Evolutionary conservation across 495 filamentous ascomycete species (phyloP), one percentile per base, ranked within the genome.

Genomic region (Talaromyces stipitatus): DNA sequence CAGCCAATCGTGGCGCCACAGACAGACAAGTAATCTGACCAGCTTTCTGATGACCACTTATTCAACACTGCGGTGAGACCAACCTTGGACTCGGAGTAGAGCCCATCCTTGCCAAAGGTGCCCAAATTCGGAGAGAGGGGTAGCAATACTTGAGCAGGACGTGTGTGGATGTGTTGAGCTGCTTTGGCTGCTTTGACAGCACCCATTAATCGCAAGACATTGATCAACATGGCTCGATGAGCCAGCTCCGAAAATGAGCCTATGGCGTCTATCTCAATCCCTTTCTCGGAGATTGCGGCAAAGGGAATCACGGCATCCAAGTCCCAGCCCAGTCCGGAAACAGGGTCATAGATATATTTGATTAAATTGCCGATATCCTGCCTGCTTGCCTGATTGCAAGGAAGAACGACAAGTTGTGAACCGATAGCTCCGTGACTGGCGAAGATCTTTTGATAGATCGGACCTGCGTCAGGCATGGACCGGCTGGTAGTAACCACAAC

Each of bases 371-470:
- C 89, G 33, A 95, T 87, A 72, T 98, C 94, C 71, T 97, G 92
- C 69, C 96, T 92, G 72, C 91, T 96, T 51, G 92, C 94, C 72
- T 97, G 92, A 70, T 98, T 98, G 81, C 97, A 98, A 10, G 94
- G 94, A 29, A 97, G 92, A 26, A 98, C 95, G 38, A 97, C 89
- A 16, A 98, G 82, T 72, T 97, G 90, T 51, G 94, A 97, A 58
- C 95, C 94, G 58, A 89, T 90, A 47, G 89, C 86, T 61, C 94
- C 94, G 64, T 85, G 96, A n/a, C n/a, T n/a, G n/a, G n/a, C n/a
- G 75, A 97, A 98, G 75, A 97, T 97, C 75, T 98, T 94, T 24
- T n/a, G n/a, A n/a, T n/a, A n/a, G n/a, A n/a, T n/a, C n/a, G n/a
- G n/a, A n/a, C n/a, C n/a, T n/a, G n/a, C n/a, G n/a, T n/a, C n/a